Evolutionary conservation across 2,329 filamentous ascomycete genomes (phyloP), one percentile per base, ranked within the genome.

Genomic region (Hortaea sp.): DNA sequence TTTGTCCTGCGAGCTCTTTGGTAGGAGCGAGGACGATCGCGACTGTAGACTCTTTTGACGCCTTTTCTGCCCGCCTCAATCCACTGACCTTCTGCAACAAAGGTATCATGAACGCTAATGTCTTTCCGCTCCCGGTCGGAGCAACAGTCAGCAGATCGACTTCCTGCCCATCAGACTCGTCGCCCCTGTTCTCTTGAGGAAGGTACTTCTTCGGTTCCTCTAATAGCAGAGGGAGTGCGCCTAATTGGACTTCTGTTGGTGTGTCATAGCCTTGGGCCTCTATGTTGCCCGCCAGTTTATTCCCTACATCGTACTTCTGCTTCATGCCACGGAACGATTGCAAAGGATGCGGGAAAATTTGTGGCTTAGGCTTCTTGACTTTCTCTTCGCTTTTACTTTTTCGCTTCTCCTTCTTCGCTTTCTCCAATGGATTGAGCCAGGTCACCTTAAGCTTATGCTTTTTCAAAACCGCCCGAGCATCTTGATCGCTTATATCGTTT

Each of bases 51-150:
- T 49, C 49, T 4, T 42, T 31, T 10, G 34, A 28, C n/a, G 43
- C 34, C 11, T 49, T 29, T n/a, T 49, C 42, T 6, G 50, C 48
- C 30, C 62, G 63, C 13, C 56, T 55, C 38, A 63, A 54, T 3
- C 56, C 54, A n/a, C 66, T 53, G 12, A 94, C 81, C 40, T 78
- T 76, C 60, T 94, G 84, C 56, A 98, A 81, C 3, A 88, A 76
- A 0, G 90, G 89, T 38, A 98, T 85, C 57, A 97, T 67, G 59
- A 95, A 98, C 12, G 88, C 88, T 52, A 98, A 72, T 0, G 92
- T 98, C 72, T 98, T 98, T 39, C 92, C 92, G 63, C 90, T 97
- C 27, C 92, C 92, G 0, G 92, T 98, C 1, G 92, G 92, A 3
- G 92, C 92, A 39, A 97, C 81, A 0, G 87, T 86, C 52, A 98